These are phyloP conservation scores for Ogataea trehalophila DNA, from an alignment of 805 yeast species.

Conservation along the genomic window DNA sequence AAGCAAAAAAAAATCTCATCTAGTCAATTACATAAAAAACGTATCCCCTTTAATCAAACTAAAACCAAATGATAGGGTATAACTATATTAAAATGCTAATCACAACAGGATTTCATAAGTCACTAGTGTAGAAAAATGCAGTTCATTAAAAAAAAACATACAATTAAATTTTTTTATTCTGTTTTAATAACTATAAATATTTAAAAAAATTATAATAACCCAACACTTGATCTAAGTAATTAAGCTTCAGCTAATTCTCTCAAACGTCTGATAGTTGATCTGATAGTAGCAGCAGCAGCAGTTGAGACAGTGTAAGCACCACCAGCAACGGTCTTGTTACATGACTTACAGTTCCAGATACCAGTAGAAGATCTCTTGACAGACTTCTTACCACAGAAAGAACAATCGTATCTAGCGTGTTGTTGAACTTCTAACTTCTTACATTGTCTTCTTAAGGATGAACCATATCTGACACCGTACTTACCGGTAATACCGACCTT, in stretches of 20 bases:
- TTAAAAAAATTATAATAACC: conserved; percentile 6
- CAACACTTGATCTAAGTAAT: conserved; percentile 33
- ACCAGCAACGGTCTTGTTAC: conserved; percentile 97
- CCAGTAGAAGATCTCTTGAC: conserved; percentile 98
- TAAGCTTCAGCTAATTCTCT: conserved; percentile 99
- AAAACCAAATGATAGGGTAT: too few relatives aligned
- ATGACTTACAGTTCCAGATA: conserved; percentile 96
- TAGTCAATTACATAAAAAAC: too few relatives aligned
- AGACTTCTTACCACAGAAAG: conserved; percentile 99
- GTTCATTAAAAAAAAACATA: conserved; percentile 5
- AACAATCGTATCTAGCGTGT: conserved; percentile 97
- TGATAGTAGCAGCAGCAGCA: conserved; percentile 99
- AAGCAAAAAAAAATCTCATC: too few relatives aligned
- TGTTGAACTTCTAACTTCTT: conserved; percentile 98
- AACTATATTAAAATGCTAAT: too few relatives aligned
- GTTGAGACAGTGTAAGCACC: conserved; percentile 99
- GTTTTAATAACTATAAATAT: conserved; percentile 13
- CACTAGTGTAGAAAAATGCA: not conserved
- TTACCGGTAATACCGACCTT: conserved; percentile 99
- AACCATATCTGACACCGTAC: conserved; percentile 99
- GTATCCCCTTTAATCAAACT: too few relatives aligned
- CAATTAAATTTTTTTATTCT: conserved; percentile 8
- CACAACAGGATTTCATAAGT: too few relatives aligned
- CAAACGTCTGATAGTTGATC: conserved; percentile 99
- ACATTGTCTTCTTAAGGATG: conserved; percentile 99